Evolutionary conservation across 176 grass and related monocot genomes (phyloP).

Genomic region (Lolium multiflorum): DNA sequence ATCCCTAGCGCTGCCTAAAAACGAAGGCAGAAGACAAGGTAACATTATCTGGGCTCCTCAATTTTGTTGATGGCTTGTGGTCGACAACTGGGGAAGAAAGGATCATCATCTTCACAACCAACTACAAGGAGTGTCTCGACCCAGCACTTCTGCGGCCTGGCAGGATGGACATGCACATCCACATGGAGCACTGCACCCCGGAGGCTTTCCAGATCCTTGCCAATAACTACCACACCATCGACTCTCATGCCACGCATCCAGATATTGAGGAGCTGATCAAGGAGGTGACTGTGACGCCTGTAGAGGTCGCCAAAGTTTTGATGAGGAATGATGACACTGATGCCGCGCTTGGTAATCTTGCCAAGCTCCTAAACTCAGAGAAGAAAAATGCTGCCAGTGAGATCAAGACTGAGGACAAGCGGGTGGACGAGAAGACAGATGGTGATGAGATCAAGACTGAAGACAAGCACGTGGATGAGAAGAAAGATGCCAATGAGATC

Average conservation of each 20-base stretch:
- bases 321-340: conserved; percentile 23
- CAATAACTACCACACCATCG: conserved; percentile 48
- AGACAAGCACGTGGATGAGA: background rate
- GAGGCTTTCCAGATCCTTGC: conserved; percentile 50
- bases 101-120: conserved; percentile 63
- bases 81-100: conserved; percentile 52
- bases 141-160: conserved; percentile 55
- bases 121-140: conserved; percentile 57
- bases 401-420: background rate
- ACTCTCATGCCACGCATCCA: conserved; percentile 7
- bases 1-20: too few species aligned
- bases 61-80: conserved; percentile 1
- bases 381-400: conserved; percentile 36
- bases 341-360: background rate
- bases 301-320: background rate
- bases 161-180: conserved; percentile 67
- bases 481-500: background rate
- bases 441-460: background rate
- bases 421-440: background rate
- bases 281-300: conserved; percentile 48
- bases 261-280: conserved; percentile 30
- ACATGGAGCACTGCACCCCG: conserved; percentile 51
- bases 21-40: too few species aligned
- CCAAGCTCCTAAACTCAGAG: background rate
- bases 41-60: too few species aligned